Evolutionary conservation across 208 protist genomes (phyloP), one percentile per base, ranked within the genome.

Genomic region (Sergeia podlipaevii): DNA sequence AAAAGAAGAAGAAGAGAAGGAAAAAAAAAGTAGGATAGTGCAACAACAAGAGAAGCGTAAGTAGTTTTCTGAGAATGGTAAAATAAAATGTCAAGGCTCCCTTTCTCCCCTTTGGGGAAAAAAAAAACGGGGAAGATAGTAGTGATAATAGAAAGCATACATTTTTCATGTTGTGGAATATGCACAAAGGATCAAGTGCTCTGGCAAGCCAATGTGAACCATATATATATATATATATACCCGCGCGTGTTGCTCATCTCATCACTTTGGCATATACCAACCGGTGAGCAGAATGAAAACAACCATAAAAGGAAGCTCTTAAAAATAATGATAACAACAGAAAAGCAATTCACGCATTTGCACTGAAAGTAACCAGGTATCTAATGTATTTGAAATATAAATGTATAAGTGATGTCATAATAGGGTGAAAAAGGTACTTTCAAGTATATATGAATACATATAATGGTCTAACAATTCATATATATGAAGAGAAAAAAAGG

Each of bases 381-480:
- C n/a, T n/a, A n/a, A n/a, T n/a, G 4, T 64, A 26, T 51, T 55
- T 42, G 21, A 7, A 21, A 42, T 20, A 42, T 42, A 4, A 1
- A 50, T 36, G 47, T 21, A 30, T 38, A 60, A 37, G 55, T 36
- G 53, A 57, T 44, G 42, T 44, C 18, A 46, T 18, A 45, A 64
- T 36, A 53, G 27, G 34, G 57, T 39, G 47, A 51, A 45, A 57
- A 59, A 52, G 7, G 20, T n/a, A n/a, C n/a, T 47, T 42, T 34
- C 18, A 57, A 8, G 46, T 57, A 57, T n/a, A 61, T 62, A 30
- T 58, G 49, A 45, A 49, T 71, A 58, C 30, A 60, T 39, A 49
- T 39, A 58, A 28, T 28, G 23, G 47, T 45, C 41, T 42, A 44
- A 47, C 26, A 21, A 23, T 52, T 38, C 32, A 52, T 34, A 20